Conservation (phyloP, 78 protist genomes). For the Pelomyxa schiedti region DNA sequence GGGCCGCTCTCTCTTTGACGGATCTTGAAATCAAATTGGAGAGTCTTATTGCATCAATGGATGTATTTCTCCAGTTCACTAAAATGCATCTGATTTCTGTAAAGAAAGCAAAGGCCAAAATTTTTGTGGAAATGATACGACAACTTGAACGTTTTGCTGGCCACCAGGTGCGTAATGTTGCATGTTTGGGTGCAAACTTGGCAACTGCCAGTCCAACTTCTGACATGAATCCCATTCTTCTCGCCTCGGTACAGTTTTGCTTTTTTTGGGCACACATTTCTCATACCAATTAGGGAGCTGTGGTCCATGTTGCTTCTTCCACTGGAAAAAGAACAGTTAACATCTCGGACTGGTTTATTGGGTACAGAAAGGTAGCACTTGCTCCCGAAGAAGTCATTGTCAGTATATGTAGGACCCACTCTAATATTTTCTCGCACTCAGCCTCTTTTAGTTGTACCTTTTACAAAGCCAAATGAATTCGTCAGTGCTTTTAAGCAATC, state of each 20-base stretch:
- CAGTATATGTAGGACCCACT: conserved; percentile 15
- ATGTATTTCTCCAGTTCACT: no score
- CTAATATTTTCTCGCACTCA: background rate
- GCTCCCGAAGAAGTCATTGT: conserved; percentile 45
- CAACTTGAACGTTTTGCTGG: conserved; percentile 78
- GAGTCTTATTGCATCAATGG: background rate
- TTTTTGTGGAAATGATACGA: conserved; percentile 20
- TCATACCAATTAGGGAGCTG: no score
- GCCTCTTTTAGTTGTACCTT: conserved; percentile 20
- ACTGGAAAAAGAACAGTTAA: no score
- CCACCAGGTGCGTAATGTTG: conserved; percentile 76
- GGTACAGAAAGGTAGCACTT: conserved; percentile 53
- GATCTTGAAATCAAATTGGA: conserved; percentile 7
- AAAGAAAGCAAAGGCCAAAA: background rate
- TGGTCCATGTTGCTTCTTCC: no score
- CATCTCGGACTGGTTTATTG: conserved; percentile 17
- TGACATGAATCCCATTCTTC: conserved; percentile 68
- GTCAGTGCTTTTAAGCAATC: conserved; percentile 63
- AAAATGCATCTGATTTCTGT: background rate
- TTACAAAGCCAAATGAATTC: conserved; percentile 25
- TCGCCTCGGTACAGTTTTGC: conserved; percentile 29
- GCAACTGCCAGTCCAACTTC: conserved; percentile 78
- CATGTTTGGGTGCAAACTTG: conserved; percentile 71
- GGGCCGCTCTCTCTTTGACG: conserved; percentile 39
- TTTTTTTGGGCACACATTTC: background rate